These are phyloP conservation scores for Lophiotrema nucula DNA, from an alignment of 495 filamentous ascomycete species.

Conservation along the genomic window DNA sequence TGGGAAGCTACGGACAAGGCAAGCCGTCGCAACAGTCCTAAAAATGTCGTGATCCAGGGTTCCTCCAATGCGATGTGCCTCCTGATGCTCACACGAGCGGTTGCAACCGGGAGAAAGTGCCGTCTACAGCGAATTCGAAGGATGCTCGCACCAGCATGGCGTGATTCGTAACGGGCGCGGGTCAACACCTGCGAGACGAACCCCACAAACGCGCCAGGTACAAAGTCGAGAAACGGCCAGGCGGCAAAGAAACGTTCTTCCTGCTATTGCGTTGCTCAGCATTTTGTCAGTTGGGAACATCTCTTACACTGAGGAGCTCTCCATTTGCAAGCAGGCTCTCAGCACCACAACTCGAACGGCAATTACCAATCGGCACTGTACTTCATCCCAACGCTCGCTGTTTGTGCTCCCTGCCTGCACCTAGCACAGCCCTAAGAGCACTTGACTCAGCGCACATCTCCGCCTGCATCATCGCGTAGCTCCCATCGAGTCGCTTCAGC, in stretches of 20 bases:
- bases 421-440: neutral
- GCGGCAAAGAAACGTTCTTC: neutral
- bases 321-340: neutral
- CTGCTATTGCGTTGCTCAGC: neutral
- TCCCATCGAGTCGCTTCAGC: neutral
- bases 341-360: neutral
- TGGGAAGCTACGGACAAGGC: neutral
- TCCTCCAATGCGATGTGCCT: neutral
- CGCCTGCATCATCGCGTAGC: neutral
- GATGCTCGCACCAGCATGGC: conserved; percentile 16
- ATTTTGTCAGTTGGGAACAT: too few species aligned
- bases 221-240: neutral
- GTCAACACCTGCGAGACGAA: neutral
- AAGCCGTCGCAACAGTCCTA: conserved; percentile 4
- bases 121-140: neutral
- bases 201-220: neutral
- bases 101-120: conserved; percentile 2
- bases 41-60: conserved; percentile 16
- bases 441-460: conserved; percentile 1
- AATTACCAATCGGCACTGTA: conserved; percentile 1
- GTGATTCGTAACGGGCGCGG: conserved; percentile 4
- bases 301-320: neutral
- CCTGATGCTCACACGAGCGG: neutral
- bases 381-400: neutral
- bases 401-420: neutral